Base-by-base conservation (phyloP, 2,329 filamentous ascomycete species). In the Microdochium bolleyi region DNA sequence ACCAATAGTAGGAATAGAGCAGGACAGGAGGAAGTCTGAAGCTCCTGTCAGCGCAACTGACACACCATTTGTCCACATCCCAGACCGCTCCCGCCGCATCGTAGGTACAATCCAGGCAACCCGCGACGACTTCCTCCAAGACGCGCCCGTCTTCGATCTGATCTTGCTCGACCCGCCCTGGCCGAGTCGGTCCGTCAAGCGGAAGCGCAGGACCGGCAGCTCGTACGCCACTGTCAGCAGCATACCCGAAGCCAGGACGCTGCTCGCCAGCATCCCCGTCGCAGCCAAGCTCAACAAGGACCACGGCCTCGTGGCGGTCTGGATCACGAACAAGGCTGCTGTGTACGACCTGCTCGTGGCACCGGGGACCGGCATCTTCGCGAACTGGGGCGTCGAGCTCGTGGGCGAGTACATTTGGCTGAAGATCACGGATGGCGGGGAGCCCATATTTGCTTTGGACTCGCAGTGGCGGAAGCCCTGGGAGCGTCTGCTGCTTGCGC, bases 361-460 rank as follows among this genome's bases (percentile, higher is more conserved):
- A 0, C 72, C 75, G 0, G 65, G 70, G 2, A 58, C 58, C 1
- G 84, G 84, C 1, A 57, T 92, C 2, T 86, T 92, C 57, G 75
- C 78, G 7, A 67, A 73, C 32, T 90, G 86, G 86, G 84, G 82
- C 24, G 69, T 92, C 0, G 76, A 84, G 51, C 63, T 82, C 11
- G 73, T 81, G 0, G 80, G 84, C 49, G 86, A 92, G 63, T 92
- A 88, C 88, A 76, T 83, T 2, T 94, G 88, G 88, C 66, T 92
- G 49, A 94, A 94, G 66, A 76, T 87, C 11, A 89, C 88, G 0
- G 66, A 67, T 0, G 58, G 65, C 0, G 88, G 88, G 0, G 81
- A 87, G 63, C 84, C 87, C 0, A 73, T 91, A 25, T 80, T 79
- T 54, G 67, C 76, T 30, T 52, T 88, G 2, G 76, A 84, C 30